Evolutionary conservation across 257 asterid species (phyloP).

Genomic region (Plectranthus barbatus): DNA sequence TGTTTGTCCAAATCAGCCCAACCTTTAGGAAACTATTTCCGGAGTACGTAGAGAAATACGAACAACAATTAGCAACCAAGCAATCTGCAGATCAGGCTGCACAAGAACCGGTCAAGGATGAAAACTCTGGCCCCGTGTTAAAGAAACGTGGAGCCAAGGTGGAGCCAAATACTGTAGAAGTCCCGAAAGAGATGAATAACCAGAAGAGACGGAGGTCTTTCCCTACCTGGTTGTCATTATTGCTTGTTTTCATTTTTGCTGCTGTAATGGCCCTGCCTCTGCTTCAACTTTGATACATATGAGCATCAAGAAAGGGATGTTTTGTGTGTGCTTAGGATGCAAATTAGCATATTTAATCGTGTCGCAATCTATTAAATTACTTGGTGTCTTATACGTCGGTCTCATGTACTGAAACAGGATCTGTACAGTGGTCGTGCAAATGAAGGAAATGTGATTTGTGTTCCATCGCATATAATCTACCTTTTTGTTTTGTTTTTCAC

Average conservation of each 20-base stretch:
- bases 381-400: constrained; percentile 9
- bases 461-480: not conserved
- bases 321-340: constrained; percentile 8
- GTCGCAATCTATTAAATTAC: not conserved
- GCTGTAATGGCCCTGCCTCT: constrained; percentile 89
- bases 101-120: constrained; percentile 23
- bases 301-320: constrained; percentile 1
- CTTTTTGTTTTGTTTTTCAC: not conserved
- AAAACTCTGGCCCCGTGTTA: constrained; percentile 24
- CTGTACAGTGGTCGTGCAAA: constrained; percentile 29
- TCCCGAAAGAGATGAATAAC: constrained; percentile 38
- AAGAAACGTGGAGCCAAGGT: constrained; percentile 38
- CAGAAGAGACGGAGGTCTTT: constrained; percentile 33
- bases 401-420: constrained; percentile 11
- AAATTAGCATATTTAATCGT: constrained; percentile 12
- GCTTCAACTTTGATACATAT: constrained; percentile 52
- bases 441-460: constrained; percentile 23
- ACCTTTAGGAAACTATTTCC: constrained; percentile 79
- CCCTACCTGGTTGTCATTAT: constrained; percentile 65
- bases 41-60: constrained; percentile 74
- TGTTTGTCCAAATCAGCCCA: constrained; percentile 36
- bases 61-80: constrained; percentile 46
- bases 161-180: constrained; percentile 29
- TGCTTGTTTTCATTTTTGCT: constrained; percentile 63
- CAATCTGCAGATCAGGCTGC: constrained; percentile 42